These are phyloP conservation scores for Lentinula sp. DNA, from an alignment of 768 basidiomycete genomes.

Conservation along the genomic window DNA sequence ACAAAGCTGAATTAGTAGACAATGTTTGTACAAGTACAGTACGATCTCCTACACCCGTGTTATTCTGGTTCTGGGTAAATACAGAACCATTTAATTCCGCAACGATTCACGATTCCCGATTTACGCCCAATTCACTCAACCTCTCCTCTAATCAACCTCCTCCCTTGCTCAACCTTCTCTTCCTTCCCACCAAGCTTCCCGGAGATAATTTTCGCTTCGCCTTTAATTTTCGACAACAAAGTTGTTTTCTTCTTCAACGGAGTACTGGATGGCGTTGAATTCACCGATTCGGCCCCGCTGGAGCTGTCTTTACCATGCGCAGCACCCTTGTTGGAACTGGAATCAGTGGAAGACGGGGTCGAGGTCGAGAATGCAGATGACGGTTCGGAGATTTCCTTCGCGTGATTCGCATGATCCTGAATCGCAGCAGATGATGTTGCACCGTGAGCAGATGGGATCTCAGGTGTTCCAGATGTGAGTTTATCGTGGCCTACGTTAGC, in stretches of 20 bases:
- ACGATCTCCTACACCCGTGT: too few species aligned
- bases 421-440: too few species aligned
- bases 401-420: neutral
- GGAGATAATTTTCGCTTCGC: conserved; percentile 6
- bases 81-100: too few species aligned
- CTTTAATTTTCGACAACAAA: conserved; percentile 4
- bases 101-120: too few species aligned
- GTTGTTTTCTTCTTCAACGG: neutral
- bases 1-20: too few species aligned
- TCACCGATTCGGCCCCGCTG: neutral
- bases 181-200: conserved; percentile 10
- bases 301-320: neutral
- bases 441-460: neutral
- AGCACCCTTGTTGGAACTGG: too few species aligned
- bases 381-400: neutral
- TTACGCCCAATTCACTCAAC: too few species aligned
- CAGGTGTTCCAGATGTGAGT: neutral
- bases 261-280: neutral
- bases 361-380: neutral
- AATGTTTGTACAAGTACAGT: too few species aligned
- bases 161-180: conserved; percentile 11
- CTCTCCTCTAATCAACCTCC: conserved; percentile 2
- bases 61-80: too few species aligned
- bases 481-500: neutral
- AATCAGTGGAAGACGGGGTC: too few species aligned